Percentiles rank a stretch among this genome's conserved stretches.
Evolutionary conservation across 2,329 filamentous ascomycete genomes (phyloP).

Genomic region (Pseudogymnoascus sp.): DNA sequence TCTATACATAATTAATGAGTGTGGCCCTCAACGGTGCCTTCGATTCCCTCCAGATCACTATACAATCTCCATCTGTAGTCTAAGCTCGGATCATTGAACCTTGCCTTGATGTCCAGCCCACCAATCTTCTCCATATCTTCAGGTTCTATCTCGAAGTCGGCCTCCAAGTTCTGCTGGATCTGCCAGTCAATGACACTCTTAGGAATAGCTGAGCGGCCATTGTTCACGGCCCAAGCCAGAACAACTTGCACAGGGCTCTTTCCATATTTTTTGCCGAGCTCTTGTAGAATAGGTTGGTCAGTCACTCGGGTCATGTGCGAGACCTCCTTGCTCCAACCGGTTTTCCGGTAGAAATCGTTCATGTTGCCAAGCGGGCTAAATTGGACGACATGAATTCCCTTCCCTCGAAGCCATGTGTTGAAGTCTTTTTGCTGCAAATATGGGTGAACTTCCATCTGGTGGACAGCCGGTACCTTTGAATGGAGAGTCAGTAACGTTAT

Average conservation of each 20-base stretch:
- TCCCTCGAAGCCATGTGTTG: slow-evolving; percentile 19
- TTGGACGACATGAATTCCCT: slow-evolving; percentile 30
- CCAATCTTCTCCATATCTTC: slow-evolving; percentile 39
- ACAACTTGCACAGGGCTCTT: slow-evolving; percentile 30
- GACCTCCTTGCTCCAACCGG: slow-evolving; percentile 26
- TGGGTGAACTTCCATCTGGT: slow-evolving; percentile 26
- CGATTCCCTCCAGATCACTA: slow-evolving; percentile 22
- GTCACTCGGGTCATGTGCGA: slow-evolving; percentile 26
- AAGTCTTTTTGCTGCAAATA: slow-evolving; percentile 23
- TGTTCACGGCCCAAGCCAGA: slow-evolving; percentile 31
- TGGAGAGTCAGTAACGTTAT: background rate
- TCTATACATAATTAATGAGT: slow-evolving; percentile 11
- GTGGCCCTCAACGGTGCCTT: slow-evolving; percentile 13
- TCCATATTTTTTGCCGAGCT: slow-evolving; percentile 24
- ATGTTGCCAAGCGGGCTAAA: slow-evolving; percentile 32
- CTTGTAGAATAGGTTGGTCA: slow-evolving; percentile 24
- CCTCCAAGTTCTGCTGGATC: slow-evolving; percentile 23
- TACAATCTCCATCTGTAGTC: slow-evolving; percentile 23
- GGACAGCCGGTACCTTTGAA: slow-evolving; percentile 18
- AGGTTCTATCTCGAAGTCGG: slow-evolving; percentile 34
- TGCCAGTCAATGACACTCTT: slow-evolving; percentile 33
- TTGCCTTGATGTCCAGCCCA: slow-evolving; percentile 27
- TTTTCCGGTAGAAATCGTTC: slow-evolving; percentile 28
- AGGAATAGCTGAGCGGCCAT: slow-evolving; percentile 30
- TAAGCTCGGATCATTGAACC: slow-evolving; percentile 20